Evolutionary conservation across 75 land plant genomes (phyloP).

Genomic region (Sequoiadendron giganteum): DNA sequence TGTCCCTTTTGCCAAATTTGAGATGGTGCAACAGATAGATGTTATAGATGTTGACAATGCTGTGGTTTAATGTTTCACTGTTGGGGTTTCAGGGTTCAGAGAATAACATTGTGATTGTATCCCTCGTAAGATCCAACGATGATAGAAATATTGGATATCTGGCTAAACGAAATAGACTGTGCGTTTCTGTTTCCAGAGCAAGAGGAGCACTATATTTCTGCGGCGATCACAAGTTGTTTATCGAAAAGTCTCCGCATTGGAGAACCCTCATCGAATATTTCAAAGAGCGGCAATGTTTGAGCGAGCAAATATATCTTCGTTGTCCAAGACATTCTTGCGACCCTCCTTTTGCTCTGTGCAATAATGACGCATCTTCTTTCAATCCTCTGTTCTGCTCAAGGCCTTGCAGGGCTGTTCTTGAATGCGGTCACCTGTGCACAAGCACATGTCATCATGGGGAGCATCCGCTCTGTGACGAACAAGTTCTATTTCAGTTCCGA

Average conservation of each 20-base stretch:
- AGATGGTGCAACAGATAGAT: not conserved
- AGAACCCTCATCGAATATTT: not conserved
- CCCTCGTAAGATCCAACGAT: constrained; percentile 10
- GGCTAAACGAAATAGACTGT: constrained; percentile 3
- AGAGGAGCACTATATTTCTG: constrained; percentile 5
- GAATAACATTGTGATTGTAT: constrained; percentile 1
- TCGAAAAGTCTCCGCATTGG: constrained; percentile 1
- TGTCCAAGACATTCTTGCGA: constrained; percentile 14
- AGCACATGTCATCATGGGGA: constrained; percentile 22
- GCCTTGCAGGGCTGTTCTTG: constrained; percentile 7
- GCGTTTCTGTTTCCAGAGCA: constrained; percentile 10
- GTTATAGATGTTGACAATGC: not conserved
- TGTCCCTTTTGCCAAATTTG: not conserved
- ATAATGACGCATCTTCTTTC: not conserved
- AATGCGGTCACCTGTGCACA: constrained; percentile 12
- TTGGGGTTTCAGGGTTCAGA: not conserved
- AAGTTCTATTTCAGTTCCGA: constrained; percentile 6
- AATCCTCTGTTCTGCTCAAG: constrained; percentile 4
- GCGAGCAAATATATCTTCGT: constrained; percentile 6
- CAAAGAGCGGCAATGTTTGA: not conserved
- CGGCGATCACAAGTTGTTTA: not conserved
- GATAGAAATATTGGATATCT: constrained; percentile 13
- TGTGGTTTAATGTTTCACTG: not conserved
- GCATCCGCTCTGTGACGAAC: not conserved
- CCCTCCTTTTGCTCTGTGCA: constrained; percentile 1